Evolutionary conservation across 306 rosid genomes (phyloP), one percentile per base, ranked within the genome.

Genomic region (Ziziphus jujuba): DNA sequence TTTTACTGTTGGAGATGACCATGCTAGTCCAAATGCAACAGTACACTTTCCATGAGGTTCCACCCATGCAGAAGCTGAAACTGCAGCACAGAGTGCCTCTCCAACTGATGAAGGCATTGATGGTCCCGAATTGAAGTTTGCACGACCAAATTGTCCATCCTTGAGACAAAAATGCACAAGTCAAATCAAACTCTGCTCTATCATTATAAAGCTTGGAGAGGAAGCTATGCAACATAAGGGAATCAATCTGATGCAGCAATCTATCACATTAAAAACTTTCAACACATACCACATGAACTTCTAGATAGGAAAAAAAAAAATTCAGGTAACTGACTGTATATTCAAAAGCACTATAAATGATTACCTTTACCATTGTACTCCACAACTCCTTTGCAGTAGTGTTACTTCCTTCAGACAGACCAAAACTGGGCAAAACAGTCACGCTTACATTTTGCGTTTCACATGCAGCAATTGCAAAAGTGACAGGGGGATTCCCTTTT

Each of bases 21-120:
- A 93, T 59, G 97, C 91, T 49, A 93, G 83, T 72, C 90, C 75
- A 88, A 93, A 93, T 54, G 99, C 91, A 12, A 93, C 85, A 28
- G 97, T 93, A 72, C 96, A 88, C 75, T 88, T 93, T 83, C 99
- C 97, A 85, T 90, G 97, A 72, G 99, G 96, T 84, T 93, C 99
- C 54, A 93, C 99, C 97, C 97, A 93, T 43, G 99, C 67, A 38
- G 99, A 80, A 75, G 97, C 99, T 69, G 99, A 82, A 62, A 93
- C 99, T 56, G 96, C 97, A 73, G 97, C 97, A 77, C 99, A 93
- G 19, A 80, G 85, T 10, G 97, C 83, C 85, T 93, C 97, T 72
- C 97, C 97, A 66, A 92, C 82, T 44, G 92, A 88, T 50, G 99
- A 93, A 69, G 99, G 87, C 80, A 88, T 79, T 80, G 84, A 88